Evolutionary conservation across 2,329 filamentous ascomycete species (phyloP), one percentile per base, ranked within the genome.

Genomic region (Didymella pomorum): DNA sequence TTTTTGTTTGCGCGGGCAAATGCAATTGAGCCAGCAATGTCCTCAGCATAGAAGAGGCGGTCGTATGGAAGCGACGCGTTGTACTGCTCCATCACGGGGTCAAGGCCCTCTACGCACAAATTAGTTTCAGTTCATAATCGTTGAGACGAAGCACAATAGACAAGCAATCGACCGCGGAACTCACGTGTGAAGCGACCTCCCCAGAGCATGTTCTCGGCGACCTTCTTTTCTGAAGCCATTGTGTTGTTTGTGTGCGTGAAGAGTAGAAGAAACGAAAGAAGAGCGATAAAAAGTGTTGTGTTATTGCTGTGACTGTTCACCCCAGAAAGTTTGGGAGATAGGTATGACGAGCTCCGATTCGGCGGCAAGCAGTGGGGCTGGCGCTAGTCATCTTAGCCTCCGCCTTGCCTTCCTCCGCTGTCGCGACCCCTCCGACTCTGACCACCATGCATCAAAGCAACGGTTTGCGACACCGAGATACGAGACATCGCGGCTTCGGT

Each of bases 71-170:
- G 89, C 52, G 86, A 89, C 70, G 89, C 88, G 76, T 96, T 96
- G 82, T 94, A 96, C 66, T 89, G 83, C 61, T 88, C 84, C 92
- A 96, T 96, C 51, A 96, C 84, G 52, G 92, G 91, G 79, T 96
- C 91, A 66, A 94, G 86, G 68, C 86, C 89, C 81, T 91, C 90
- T 90, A 69, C 39, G 37, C 33, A 26, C 31, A n/a, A 33, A 31
- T 70, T 42, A 69, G 63, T 18, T 56, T 60, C 42, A 56, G 45
- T 58, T 47, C 43, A 28, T 20, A 26, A 8, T 31, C 11, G 25
- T 39, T 37, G 26, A 29, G 50, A 20, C 31, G 21, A 12, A 51
- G 47, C 51, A 44, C n/a, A 11, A 20, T 31, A 46, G 21, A 31
- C 29, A n/a, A 33, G 7, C 29, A 8, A 21, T 39, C 35, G n/a